phyloP scores from a whole-genome alignment of 495 filamentous ascomycete genomes.

The Penicillium pulvis region DNA sequence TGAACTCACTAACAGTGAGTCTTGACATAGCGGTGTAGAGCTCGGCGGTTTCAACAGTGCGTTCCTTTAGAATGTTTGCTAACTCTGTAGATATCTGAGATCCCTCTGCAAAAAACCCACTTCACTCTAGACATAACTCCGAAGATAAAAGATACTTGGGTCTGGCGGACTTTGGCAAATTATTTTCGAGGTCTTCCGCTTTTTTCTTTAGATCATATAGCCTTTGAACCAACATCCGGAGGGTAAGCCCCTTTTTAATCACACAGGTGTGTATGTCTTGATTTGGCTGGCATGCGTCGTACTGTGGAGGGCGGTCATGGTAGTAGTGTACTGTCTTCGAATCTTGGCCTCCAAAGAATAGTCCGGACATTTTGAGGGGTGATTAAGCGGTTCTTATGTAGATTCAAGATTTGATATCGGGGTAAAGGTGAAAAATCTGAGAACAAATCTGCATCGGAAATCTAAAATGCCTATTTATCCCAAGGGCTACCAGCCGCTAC shows the following conservation, averaged over 20 bases:
- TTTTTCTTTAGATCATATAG: neutral
- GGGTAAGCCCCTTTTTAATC: constrained; percentile 11
- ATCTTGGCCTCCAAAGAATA: too few relatives aligned
- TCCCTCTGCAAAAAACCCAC: neutral
- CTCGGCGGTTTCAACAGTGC: constrained; percentile 7
- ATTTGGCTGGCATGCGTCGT: constrained; percentile 14
- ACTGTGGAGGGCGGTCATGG: constrained; percentile 13
- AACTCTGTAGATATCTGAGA: neutral
- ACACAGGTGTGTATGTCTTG: constrained; percentile 11
- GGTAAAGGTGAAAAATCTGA: too few relatives aligned
- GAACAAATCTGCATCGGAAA: too few relatives aligned
- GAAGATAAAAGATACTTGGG: too few relatives aligned
- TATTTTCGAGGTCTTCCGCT: neutral
- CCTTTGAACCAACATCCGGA: neutral
- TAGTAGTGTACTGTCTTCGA: constrained; percentile 3
- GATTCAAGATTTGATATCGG: neutral
- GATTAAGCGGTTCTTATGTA: neutral
- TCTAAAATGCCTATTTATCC: too few relatives aligned
- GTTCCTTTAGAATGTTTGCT: constrained; percentile 5
- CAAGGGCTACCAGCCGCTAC: too few relatives aligned
- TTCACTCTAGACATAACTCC: neutral
- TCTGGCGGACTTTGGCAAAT: too few relatives aligned
- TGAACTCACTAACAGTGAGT: constrained; percentile 15
- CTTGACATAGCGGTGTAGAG: constrained; percentile 12
- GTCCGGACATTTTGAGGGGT: too few relatives aligned